Evolutionary conservation across 2,329 filamentous ascomycete species (phyloP).

Genomic region (Aspergillus piperis): DNA sequence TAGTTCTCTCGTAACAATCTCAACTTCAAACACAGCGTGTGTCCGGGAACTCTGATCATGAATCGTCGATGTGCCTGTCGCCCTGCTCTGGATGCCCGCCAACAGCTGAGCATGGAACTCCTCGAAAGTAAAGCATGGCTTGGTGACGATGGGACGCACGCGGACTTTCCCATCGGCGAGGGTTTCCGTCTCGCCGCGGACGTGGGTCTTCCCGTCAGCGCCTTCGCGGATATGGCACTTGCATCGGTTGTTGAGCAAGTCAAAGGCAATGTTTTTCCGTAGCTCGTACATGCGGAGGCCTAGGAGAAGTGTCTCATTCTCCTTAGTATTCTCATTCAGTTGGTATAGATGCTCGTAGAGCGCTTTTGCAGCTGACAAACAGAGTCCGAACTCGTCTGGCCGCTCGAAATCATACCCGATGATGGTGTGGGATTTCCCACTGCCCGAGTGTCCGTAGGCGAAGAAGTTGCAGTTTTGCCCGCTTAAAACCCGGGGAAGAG

Average conservation of each 20-base stretch:
- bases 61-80: conserved; percentile 42
- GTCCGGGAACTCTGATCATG: conserved; percentile 51
- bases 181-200: conserved; percentile 47
- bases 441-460: conserved; percentile 48
- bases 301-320: too few relatives aligned
- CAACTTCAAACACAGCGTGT: conserved; percentile 47
- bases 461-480: conserved; percentile 41
- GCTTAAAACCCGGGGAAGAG: too few relatives aligned
- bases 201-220: conserved; percentile 41
- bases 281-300: conserved; percentile 47
- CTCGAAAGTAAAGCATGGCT: conserved; percentile 38
- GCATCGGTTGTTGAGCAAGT: conserved; percentile 43
- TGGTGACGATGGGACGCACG: conserved; percentile 40
- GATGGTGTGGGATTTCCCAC: conserved; percentile 47
- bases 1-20: conserved; percentile 42
- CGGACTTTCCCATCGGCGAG: conserved; percentile 45
- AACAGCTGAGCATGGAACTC: conserved; percentile 33
- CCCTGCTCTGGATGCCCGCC: conserved; percentile 32
- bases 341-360: conserved; percentile 30
- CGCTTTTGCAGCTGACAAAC: conserved; percentile 36
- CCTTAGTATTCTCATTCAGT: conserved; percentile 32
- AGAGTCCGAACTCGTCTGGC: conserved; percentile 38
- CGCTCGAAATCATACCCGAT: conserved; percentile 47
- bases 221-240: conserved; percentile 48
- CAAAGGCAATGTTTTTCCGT: conserved; percentile 45